phyloP scores from a whole-genome alignment of 1,284 basidiomycete genomes.

The Ceratobasidium theobromae region DNA sequence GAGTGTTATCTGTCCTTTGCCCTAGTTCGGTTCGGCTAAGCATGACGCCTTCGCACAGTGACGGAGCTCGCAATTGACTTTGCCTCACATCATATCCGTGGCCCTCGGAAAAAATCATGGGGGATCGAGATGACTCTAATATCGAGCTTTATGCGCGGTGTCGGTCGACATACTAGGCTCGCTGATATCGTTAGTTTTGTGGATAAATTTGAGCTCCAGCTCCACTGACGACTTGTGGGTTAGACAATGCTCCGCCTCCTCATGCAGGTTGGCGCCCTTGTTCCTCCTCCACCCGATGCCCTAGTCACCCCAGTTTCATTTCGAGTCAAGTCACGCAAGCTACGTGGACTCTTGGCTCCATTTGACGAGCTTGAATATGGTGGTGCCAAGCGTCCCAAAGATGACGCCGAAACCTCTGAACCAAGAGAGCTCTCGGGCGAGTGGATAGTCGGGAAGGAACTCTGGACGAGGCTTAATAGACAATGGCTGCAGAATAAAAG shows the following conservation, averaged over 20 bases:
- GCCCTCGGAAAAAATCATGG: slow-evolving; percentile 83
- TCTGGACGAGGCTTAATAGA: slow-evolving; percentile 85
- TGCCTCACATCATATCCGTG: slow-evolving; percentile 70
- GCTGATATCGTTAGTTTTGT: slow-evolving; percentile 71
- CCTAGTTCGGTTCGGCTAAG: background rate
- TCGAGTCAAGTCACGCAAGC: slow-evolving; percentile 67
- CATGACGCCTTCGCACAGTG: slow-evolving; percentile 48
- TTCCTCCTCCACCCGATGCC: slow-evolving; percentile 90
- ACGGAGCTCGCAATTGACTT: slow-evolving; percentile 69
- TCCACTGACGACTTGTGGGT: background rate
- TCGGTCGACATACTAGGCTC: slow-evolving; percentile 79
- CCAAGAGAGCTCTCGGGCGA: slow-evolving; percentile 85
- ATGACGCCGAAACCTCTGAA: background rate
- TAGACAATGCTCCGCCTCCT: slow-evolving; percentile 74
- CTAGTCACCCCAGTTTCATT: slow-evolving; percentile 96
- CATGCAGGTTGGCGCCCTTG: slow-evolving; percentile 78
- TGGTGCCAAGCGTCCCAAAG: background rate
- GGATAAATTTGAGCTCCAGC: background rate
- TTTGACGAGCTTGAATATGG: slow-evolving; percentile 75
- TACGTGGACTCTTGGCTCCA: slow-evolving; percentile 76
- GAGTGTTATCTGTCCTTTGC: slow-evolving; percentile 34
- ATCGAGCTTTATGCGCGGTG: slow-evolving; percentile 82
- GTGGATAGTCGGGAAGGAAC: slow-evolving; percentile 91
- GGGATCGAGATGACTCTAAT: slow-evolving; percentile 86
- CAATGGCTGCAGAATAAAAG: slow-evolving; percentile 63